Conservation (phyloP, 306 rosid species). For the Vigna radiata region DNA sequence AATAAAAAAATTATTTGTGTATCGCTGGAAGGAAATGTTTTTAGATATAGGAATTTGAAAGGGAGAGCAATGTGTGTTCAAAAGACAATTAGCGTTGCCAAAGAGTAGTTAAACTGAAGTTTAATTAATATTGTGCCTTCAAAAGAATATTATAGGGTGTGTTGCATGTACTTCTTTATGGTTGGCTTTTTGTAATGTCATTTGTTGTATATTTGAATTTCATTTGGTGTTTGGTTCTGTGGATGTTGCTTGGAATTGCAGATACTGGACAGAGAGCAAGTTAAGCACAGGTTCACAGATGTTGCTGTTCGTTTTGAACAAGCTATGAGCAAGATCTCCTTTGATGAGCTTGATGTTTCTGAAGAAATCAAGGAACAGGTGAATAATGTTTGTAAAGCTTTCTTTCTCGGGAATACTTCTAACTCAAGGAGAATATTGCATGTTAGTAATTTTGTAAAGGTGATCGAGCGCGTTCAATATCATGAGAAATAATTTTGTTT, state of each 20-base stretch:
- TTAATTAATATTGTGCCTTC: too few relatives aligned
- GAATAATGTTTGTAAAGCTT: constrained; percentile 31
- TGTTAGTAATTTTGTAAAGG: not conserved
- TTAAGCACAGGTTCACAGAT: constrained; percentile 60
- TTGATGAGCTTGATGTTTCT: constrained; percentile 66
- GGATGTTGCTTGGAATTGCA: constrained; percentile 47
- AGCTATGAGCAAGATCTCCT: constrained; percentile 58
- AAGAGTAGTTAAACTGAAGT: too few relatives aligned
- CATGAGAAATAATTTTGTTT: not conserved
- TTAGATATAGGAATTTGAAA: too few relatives aligned
- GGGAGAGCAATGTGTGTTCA: too few relatives aligned
- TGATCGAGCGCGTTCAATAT: not conserved
- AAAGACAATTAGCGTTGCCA: too few relatives aligned
- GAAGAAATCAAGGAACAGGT: constrained; percentile 95
- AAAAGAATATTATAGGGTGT: too few relatives aligned
- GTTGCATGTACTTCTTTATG: not conserved
- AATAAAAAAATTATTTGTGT: too few relatives aligned
- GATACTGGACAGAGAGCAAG: constrained; percentile 72
- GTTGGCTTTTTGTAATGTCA: not conserved
- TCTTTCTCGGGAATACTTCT: not conserved
- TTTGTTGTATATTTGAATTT: not conserved
- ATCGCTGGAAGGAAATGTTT: too few relatives aligned
- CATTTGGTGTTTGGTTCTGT: not conserved
- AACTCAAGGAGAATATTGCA: not conserved
- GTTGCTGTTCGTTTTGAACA: constrained; percentile 65